Percentiles rank a stretch among this genome's conserved stretches.
phyloP scores from a whole-genome alignment of 805 yeast genomes.

The Candida wancherniae region DNA sequence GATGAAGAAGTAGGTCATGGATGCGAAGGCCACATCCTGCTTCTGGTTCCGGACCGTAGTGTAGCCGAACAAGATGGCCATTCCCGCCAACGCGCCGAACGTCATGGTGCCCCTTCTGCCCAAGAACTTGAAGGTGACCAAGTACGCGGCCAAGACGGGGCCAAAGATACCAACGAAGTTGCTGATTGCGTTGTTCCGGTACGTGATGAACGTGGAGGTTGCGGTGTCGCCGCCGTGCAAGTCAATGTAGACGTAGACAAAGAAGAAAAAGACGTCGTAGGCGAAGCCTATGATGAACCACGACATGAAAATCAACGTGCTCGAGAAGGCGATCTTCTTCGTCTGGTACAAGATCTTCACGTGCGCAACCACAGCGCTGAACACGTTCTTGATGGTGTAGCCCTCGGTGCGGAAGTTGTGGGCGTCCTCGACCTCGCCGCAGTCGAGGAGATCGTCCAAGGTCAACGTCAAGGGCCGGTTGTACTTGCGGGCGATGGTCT shows the following conservation, averaged over 20 bases:
- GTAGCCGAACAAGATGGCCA: conserved; percentile 21
- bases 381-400: conserved; percentile 1
- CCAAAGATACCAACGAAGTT: conserved; percentile 8
- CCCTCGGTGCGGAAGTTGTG: conserved; percentile 2
- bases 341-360: conserved; percentile 3
- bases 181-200: conserved; percentile 9
- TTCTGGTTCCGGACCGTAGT: conserved; percentile 16
- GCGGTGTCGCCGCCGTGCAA: conserved; percentile 9
- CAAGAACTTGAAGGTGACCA: conserved; percentile 21
- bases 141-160: conserved; percentile 6
- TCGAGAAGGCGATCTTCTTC: conserved; percentile 5
- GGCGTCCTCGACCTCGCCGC: conserved; percentile 13
- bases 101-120: conserved; percentile 58
- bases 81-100: conserved; percentile 17
- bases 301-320: conserved; percentile 5
- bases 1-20: conserved; percentile 17
- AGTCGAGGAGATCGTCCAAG: conserved; percentile 7
- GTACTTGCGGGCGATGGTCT: conserved; percentile 11
- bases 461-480: conserved; percentile 12
- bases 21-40: conserved; percentile 18
- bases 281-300: conserved; percentile 7
- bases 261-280: conserved; percentile 8
- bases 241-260: conserved; percentile 9
- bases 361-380: conserved; percentile 2
- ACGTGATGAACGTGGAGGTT: conserved; percentile 5